Base-by-base conservation (phyloP, 2,329 filamentous ascomycete species). In the Hypoxylon sp. region DNA sequence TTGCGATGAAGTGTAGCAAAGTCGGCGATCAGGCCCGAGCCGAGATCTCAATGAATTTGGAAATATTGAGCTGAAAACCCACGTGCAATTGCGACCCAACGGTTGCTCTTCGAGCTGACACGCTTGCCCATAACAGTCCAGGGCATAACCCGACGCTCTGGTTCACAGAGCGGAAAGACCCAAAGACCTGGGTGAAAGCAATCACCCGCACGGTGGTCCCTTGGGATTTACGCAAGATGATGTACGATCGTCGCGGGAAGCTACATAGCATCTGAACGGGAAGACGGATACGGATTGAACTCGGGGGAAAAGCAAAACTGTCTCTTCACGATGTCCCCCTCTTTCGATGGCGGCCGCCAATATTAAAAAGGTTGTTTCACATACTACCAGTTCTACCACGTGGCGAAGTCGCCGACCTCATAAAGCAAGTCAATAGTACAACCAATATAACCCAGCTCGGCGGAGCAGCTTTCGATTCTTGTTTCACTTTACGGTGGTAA, bases 341-440 rank as follows among this genome's bases (percentile, higher is more conserved):
- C 7, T n/a, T 7, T 19, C 37, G 37, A 39, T 22, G 43, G 22
- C 17, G 44, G 37, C 43, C 30, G 19, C 39, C 41, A 59, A 56
- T 61, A 67, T 63, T 53, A 58, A 62, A 62, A 61, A 61, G n/a
- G n/a, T 19, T 65, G 67, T 67, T 56, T 60, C 61, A 67, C 67
- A 53, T 37, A 37, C 44, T 41, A 61, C 53, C 54, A 46, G 24
- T 26, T 54, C 7, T 57, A 53, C 64, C 64, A 67, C 64, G 67
- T 67, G 67, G 67, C 48, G 53, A 65, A 59, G 64, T 69, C 64
- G 61, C 67, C 67, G 67, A 69, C 57, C 58, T 62, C 58, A 52
- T 60, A 64, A 63, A 58, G 51, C 49, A 39, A 50, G 43, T 24
- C 54, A 62, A 62, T 67, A 68, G 60, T 62, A 46, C 50, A 62